A percentile compares a stretch with the other conserved stretches of the same genome.
Evolutionary conservation across 768 basidiomycete species (phyloP).

Genomic region (Mycena vitilis): DNA sequence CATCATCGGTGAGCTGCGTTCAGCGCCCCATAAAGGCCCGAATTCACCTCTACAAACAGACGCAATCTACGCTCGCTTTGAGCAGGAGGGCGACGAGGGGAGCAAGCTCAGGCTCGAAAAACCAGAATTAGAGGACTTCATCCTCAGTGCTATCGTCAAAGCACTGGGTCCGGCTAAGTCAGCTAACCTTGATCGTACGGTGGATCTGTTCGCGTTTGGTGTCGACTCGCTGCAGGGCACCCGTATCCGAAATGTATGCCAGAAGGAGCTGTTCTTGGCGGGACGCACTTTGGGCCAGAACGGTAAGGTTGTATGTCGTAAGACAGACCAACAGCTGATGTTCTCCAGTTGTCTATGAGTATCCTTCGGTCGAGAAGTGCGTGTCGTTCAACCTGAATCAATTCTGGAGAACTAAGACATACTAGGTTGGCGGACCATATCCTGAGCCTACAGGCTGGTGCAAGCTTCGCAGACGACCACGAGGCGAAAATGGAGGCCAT

Average conservation of each 20-base stretch:
- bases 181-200: constrained; percentile 43
- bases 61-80: constrained; percentile 53
- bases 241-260: constrained; percentile 60
- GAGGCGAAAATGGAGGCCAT: constrained; percentile 55
- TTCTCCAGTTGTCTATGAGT: constrained; percentile 59
- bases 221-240: constrained; percentile 66
- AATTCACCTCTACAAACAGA: constrained; percentile 33
- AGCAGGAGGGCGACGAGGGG: constrained; percentile 48
- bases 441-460: constrained; percentile 47
- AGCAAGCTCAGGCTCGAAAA: constrained; percentile 41
- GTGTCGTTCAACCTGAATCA: constrained; percentile 19
- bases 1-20: constrained; percentile 49
- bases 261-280: constrained; percentile 51
- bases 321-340: constrained; percentile 18
- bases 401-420: background rate
- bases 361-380: constrained; percentile 56
- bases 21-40: background rate
- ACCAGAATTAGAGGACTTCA: constrained; percentile 50
- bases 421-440: constrained; percentile 56
- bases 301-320: constrained; percentile 24
- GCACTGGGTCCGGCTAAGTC: constrained; percentile 48
- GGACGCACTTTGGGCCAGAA: constrained; percentile 50
- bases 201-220: constrained; percentile 60
- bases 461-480: constrained; percentile 38
- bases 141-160: constrained; percentile 47